phyloP scores from a whole-genome alignment of 1,139 yeast species.

The Yamadazyma friedrichii region DNA sequence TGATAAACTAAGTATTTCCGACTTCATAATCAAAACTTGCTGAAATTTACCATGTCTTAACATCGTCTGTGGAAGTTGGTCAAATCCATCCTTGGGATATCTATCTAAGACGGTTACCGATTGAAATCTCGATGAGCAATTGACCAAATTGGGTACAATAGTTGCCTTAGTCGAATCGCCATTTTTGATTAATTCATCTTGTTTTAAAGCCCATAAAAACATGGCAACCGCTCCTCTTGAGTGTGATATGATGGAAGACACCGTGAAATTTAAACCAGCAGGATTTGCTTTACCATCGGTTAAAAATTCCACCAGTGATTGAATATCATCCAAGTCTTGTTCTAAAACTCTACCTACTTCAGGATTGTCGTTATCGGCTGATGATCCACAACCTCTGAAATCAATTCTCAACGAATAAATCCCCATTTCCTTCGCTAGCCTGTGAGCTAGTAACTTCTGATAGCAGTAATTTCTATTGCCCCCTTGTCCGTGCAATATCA shows the following conservation, averaged over 20 bases:
- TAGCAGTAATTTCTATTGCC: constrained; percentile 84
- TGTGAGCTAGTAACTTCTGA: constrained; percentile 61
- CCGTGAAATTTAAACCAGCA: constrained; percentile 36
- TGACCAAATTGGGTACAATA: constrained; percentile 62
- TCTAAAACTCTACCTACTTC: constrained; percentile 52
- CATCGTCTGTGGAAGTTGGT: constrained; percentile 28
- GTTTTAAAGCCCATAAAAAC: constrained; percentile 65
- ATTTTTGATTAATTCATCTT: constrained; percentile 30
- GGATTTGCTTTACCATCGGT: constrained; percentile 34
- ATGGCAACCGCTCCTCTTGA: constrained; percentile 81
- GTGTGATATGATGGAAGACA: constrained; percentile 66
- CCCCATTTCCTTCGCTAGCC: constrained; percentile 59
- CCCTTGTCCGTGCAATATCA: constrained; percentile 71
- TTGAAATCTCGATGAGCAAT: constrained; percentile 67
- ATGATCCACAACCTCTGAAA: constrained; percentile 82
- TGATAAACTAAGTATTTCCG: constrained; percentile 58
- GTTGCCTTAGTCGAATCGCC: constrained; percentile 26
- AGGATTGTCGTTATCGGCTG: constrained; percentile 51
- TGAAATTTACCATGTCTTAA: constrained; percentile 51
- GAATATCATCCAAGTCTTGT: constrained; percentile 71
- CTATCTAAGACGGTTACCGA: constrained; percentile 37
- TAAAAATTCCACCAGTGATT: constrained; percentile 49
- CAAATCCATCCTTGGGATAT: constrained; percentile 23
- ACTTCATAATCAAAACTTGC: constrained; percentile 39
- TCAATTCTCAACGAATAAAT: constrained; percentile 71